Conservation (phyloP, 441 rosid species). For the Populus tomentosa region DNA sequence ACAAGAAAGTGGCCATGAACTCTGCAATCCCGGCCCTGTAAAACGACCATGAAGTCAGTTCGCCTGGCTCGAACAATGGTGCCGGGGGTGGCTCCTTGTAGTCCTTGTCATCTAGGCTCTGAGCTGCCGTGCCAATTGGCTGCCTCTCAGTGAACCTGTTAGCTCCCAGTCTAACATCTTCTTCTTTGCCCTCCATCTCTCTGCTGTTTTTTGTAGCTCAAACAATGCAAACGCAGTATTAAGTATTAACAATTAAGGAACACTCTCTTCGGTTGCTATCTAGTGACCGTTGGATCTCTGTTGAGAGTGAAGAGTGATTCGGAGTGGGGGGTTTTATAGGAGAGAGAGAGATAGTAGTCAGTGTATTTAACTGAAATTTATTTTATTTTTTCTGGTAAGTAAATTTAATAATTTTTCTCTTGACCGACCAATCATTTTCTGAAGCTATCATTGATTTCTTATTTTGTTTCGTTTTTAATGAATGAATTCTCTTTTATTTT, state of each 20-base stretch:
- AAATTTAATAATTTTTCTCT: too few species aligned
- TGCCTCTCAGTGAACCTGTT: slow-evolving; percentile 75
- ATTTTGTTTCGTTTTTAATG: neutral
- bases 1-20: slow-evolving; percentile 45
- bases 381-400: neutral
- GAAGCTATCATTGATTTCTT: neutral
- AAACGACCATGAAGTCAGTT: slow-evolving; percentile 72
- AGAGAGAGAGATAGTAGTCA: too few species aligned
- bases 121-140: slow-evolving; percentile 79
- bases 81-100: slow-evolving; percentile 89
- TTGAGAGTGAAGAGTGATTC: neutral
- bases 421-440: neutral
- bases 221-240: neutral
- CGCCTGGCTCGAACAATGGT: slow-evolving; percentile 63
- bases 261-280: neutral
- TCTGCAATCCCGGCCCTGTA: too few species aligned
- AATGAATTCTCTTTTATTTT: neutral
- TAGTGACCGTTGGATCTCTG: neutral
- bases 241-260: neutral
- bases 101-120: slow-evolving; percentile 64
- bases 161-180: slow-evolving; percentile 83
- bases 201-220: too few species aligned
- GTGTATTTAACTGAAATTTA: neutral
- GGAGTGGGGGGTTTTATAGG: neutral
- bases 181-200: slow-evolving; percentile 73